These are phyloP conservation scores for Xerocomus brunneocitrinus DNA, from an alignment of 768 basidiomycete species.

Conservation along the genomic window DNA sequence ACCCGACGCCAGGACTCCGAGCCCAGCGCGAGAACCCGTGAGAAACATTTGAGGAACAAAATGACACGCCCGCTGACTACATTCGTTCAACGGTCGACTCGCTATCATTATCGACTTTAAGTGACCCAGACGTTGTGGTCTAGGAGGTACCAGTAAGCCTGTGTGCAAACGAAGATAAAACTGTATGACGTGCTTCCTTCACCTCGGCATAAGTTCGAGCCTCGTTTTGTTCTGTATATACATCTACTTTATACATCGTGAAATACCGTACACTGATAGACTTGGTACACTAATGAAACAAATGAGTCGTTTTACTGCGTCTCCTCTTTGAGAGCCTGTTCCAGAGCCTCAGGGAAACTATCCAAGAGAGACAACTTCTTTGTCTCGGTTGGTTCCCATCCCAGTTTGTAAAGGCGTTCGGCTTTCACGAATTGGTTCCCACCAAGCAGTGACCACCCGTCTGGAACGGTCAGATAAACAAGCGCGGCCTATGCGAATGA, in stretches of 20 bases:
- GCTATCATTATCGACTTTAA: conserved; percentile 6
- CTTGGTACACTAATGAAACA: neutral
- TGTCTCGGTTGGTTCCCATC: conserved; percentile 36
- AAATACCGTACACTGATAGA: neutral
- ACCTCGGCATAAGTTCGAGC: neutral
- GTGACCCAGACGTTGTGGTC: neutral
- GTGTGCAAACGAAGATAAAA: too few relatives aligned
- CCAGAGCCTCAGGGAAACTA: conserved; percentile 29
- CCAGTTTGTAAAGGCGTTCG: conserved; percentile 34
- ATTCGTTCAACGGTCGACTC: conserved; percentile 16
- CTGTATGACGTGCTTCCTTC: neutral
- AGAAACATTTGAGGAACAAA: neutral
- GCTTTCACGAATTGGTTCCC: conserved; percentile 35
- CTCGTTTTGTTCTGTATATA: conserved; percentile 8
- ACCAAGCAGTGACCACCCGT: conserved; percentile 39
- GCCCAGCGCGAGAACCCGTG: neutral
- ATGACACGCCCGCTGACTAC: neutral
- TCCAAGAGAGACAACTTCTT: conserved; percentile 26
- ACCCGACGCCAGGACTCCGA: neutral
- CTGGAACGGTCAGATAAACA: conserved; percentile 17
- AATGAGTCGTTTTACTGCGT: neutral
- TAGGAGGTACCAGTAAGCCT: neutral
- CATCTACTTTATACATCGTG: neutral
- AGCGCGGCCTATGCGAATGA: neutral
- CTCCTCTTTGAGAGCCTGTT: conserved; percentile 13